Evolutionary conservation across 2,329 filamentous ascomycete genomes (phyloP).

Genomic region (Rhynchosporium graminicola): DNA sequence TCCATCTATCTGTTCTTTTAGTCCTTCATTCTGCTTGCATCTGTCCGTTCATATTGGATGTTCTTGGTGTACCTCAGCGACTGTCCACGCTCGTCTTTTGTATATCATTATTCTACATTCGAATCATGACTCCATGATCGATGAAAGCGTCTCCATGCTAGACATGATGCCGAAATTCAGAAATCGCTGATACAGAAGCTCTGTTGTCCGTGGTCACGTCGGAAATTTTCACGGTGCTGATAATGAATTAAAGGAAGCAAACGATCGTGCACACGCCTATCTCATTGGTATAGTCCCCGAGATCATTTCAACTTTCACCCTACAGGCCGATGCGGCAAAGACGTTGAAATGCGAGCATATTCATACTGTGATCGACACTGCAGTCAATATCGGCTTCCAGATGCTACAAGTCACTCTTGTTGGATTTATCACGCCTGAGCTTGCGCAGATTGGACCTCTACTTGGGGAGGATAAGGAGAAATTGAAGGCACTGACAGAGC

Average conservation of each 20-base stretch:
- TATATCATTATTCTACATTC: too few species aligned
- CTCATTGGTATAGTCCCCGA: constrained; percentile 15
- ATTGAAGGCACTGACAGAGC: not conserved
- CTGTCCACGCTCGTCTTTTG: too few species aligned
- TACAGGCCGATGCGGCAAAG: constrained; percentile 6
- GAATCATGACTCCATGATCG: too few species aligned
- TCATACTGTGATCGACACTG: constrained; percentile 1
- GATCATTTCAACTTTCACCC: constrained; percentile 13
- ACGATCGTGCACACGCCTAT: constrained; percentile 8
- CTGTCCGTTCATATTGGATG: not conserved
- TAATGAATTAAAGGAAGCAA: constrained; percentile 5
- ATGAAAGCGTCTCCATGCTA: too few species aligned
- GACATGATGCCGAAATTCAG: too few species aligned
- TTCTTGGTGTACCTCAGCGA: too few species aligned
- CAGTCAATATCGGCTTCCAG: constrained; percentile 1
- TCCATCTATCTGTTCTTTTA: not conserved
- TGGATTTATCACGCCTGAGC: not conserved
- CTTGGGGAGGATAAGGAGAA: not conserved
- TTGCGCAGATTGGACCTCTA: not conserved
- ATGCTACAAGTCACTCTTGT: not conserved
- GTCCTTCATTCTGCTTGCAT: not conserved
- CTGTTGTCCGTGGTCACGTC: too few species aligned
- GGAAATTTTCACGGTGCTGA: not conserved
- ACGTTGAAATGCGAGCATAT: constrained; percentile 8
- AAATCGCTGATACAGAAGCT: too few species aligned